Base-by-base conservation (phyloP, 2,329 filamentous ascomycete species). In the Aureobasidium namibiae region DNA sequence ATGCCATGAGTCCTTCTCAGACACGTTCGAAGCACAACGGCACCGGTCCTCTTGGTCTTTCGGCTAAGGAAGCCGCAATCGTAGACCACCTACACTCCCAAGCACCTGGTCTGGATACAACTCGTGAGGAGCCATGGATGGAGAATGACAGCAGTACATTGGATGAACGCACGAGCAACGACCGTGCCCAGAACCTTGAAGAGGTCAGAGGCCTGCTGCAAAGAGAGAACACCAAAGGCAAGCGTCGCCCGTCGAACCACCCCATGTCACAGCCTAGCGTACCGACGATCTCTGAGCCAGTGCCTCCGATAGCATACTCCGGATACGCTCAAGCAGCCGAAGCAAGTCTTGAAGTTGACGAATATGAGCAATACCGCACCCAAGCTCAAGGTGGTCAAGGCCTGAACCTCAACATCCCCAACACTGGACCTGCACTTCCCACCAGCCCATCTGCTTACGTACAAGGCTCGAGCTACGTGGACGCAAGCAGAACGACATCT, bases 111-210 rank as follows among this genome's bases (percentile, higher is more conserved):
- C 64, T 67, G 1, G 77, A 80, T 59, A 65, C 70, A 1, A 68
- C 73, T 11, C 74, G 76, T n/a, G 76, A 78, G 34, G 74, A 76
- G 18, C 73, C 73, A 3, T 79, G 73, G 74, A 66, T 69, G 46
- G 73, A 76, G 58, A 70, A 71, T 29, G 70, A 72, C 50, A 66
- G 62, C 56, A 72, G 66, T 63, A 71, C 68, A 10, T 64, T 72
- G n/a, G 63, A 62, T 44, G 68, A 68, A n/a, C 73, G 75, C 31
- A 69, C 73, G 10, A 77, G 72, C 61, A 72, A 70, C 56, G 75
- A 77, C 56, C 71, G 72, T 38, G 33, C 38, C 24, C 48, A 52
- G n/a, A 34, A 50, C 13, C 26, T 45, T 13, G 72, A 74, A 13
- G 75, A 79, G 57, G 72, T 80, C 13, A 72, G 74, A 21, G 73